Evolutionary conservation across 139 green algal genomes (phyloP), one percentile per base, ranked within the genome.

Genomic region (Chloropicon primus): DNA sequence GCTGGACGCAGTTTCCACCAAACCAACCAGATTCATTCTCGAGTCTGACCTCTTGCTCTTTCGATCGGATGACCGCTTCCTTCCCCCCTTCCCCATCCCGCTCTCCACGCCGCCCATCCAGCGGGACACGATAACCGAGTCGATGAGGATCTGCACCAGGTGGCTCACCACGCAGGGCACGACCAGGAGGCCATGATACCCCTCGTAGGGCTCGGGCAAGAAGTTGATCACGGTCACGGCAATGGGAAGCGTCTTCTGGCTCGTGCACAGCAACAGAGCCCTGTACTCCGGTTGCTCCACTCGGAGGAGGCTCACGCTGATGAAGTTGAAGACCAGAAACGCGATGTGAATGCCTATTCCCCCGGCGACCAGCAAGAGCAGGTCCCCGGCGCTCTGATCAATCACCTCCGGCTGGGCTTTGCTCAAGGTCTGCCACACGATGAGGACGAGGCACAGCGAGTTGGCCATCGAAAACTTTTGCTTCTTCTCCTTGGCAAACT

Each of bases 131-230:
- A 62, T 62, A 17, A 62, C 41, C 5, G 41, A 62, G 75, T 93
- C 89, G 27, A 93, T 89, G 73, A 93, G 90, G 0, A 93, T 80
- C 77, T 89, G 85, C 80, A 85, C 84, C 2, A 94, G 76, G 80
- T 94, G 90, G 80, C 88, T 88, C 0, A 94, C 81, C 28, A 94
- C 89, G 85, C 89, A 93, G 10, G 90, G 89, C 73, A 94, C 89
- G 71, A 86, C 86, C 1, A 94, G 86, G 0, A 94, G 82, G 24
- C 89, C 90, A 17, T 62, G 41, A 17, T 62, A 62, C 10, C 41
- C 41, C 41, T 62, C 41, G 41, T 62, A 62, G 41, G 41, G 23
- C 1, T 41, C 71, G 2, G 54, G 72, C 26, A 90, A 62, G 71
- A 85, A 84, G 21, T 72, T 73, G 10, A 91, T 71, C n/a, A 90